Base-by-base conservation (phyloP, 768 basidiomycete species). In the Plicaturopsis crispa region DNA sequence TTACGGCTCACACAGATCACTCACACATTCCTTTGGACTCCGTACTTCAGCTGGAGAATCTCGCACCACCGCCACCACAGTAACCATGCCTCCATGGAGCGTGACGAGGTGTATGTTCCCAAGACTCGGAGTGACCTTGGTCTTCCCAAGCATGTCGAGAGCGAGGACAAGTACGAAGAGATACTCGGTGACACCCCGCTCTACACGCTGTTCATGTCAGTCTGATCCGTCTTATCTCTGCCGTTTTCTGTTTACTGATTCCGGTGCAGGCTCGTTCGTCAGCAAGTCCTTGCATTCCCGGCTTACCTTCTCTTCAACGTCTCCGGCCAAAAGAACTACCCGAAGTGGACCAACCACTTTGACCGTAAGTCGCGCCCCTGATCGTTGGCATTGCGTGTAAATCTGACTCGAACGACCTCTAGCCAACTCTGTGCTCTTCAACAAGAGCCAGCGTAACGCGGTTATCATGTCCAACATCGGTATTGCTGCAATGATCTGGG, bases 341-440 rank as follows among this genome's bases (percentile, higher is more conserved):
- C 75, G 2, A 69, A 71, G 45, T 70, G 72, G 67, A 78, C 78
- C n/a, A 80, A 78, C 45, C 79, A 81, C 47, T 80, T 78, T 47
- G 60, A 76, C 53, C 76, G 75, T 78, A 40, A 56, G 73, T 61
- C 13, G n/a, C 18, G 19, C 17, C 34, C 24, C 38, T 23, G 28
- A 8, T 28, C 14, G 10, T 14, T 28, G 8, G 10, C 26, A 8
- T 8, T 28, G 26, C 26, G 14, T 28, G 8, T 14, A 8, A 8
- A 28, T 14, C 10, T 28, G 8, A 28, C 14, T 28, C 14, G 8
- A 28, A 8, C 26, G 26, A n/a, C 31, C 18, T 35, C 33, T 45
- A 78, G 76, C 78, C 4, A 68, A 67, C 44, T 74, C 75, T 1
- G 60, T 76, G 19, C 56, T 80, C 10, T 80, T 79, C 59, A 74